These are phyloP conservation scores for Aspergillaceae sp. DNA, from an alignment of 2,329 filamentous ascomycete species.

Conservation along the genomic window DNA sequence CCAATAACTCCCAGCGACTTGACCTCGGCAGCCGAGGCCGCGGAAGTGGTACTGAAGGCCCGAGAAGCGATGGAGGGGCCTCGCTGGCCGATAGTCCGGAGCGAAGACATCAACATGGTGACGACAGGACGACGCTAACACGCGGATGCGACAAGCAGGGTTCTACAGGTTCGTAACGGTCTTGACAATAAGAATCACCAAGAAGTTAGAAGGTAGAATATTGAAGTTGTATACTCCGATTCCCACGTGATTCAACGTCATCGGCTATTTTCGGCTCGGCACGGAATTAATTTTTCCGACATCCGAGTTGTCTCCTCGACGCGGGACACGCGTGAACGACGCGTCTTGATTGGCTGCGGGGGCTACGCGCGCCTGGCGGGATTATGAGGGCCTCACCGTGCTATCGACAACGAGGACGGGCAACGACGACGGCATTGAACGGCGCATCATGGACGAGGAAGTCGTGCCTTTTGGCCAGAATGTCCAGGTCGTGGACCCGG, in stretches of 20 bases:
- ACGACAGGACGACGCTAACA: too few species aligned
- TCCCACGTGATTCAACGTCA: constrained; percentile 21
- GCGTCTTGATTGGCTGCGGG: constrained; percentile 17
- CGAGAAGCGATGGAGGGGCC: constrained; percentile 35
- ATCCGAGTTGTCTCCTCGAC: constrained; percentile 7
- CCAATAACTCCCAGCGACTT: constrained; percentile 87
- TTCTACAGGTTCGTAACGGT: too few species aligned
- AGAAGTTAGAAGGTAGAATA: background rate
- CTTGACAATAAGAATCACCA: too few species aligned
- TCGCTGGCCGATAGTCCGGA: constrained; percentile 23
- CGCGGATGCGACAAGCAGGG: too few species aligned
- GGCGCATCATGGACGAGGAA: constrained; percentile 34
- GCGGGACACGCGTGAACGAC: constrained; percentile 22
- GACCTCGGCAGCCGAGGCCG: constrained; percentile 59
- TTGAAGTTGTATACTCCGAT: constrained; percentile 1
- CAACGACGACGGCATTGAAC: constrained; percentile 1
- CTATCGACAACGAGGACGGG: background rate
- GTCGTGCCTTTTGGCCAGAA: constrained; percentile 35
- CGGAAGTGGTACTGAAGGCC: constrained; percentile 61
- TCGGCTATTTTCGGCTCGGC: constrained; percentile 23
- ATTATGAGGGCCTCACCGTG: background rate
- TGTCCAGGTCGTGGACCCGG: constrained; percentile 65
- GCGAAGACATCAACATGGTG: constrained; percentile 29
- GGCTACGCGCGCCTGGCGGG: background rate
- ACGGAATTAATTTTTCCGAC: constrained; percentile 9